These are phyloP conservation scores for Leccinum aurantiacum DNA, from an alignment of 768 basidiomycete genomes.

Conservation along the genomic window DNA sequence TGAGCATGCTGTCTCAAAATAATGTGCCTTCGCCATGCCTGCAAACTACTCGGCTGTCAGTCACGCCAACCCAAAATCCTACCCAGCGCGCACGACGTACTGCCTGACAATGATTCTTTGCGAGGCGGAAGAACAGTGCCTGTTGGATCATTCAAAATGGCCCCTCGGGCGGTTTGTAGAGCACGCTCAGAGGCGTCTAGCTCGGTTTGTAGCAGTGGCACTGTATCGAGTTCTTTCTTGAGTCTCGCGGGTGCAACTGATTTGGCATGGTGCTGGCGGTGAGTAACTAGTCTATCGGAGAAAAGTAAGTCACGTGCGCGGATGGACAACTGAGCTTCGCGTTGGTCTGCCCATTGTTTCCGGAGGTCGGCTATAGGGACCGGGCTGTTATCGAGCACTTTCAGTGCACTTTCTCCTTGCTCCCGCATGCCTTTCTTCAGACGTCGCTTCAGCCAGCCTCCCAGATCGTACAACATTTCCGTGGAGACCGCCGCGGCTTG, in stretches of 20 bases:
- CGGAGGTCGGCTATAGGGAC: neutral
- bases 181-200: constrained; percentile 27
- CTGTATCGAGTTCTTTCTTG: constrained; percentile 2
- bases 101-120: too few species aligned
- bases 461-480: neutral
- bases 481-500: neutral
- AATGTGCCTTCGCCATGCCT: too few species aligned
- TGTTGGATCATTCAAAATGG: constrained; percentile 8
- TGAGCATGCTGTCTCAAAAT: too few species aligned
- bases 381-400: neutral
- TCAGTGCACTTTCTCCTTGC: neutral
- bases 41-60: too few species aligned
- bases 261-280: neutral
- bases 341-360: too few species aligned
- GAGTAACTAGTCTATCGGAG: too few species aligned
- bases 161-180: constrained; percentile 13
- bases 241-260: neutral
- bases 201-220: constrained; percentile 26
- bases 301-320: too few species aligned
- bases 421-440: neutral
- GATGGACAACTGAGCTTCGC: too few species aligned
- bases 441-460: neutral
- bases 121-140: too few species aligned
- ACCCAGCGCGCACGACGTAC: too few species aligned
- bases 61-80: too few species aligned